Percentiles rank a stretch among this genome's conserved stretches.
Evolutionary conservation across 306 rosid genomes (phyloP).

Genomic region (Cicer pinnatifidum): DNA sequence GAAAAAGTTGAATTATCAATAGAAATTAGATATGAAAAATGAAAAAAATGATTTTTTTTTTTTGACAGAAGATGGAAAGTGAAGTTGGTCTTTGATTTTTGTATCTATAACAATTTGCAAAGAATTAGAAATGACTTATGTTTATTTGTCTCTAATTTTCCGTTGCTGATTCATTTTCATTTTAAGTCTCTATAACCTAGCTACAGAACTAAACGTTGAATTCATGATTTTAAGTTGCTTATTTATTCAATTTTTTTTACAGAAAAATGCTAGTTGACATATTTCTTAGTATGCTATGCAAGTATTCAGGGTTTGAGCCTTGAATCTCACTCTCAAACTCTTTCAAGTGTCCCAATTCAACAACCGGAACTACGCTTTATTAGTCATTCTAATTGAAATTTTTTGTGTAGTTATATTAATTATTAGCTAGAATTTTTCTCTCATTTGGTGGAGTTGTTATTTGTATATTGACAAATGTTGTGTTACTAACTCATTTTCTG

Average conservation of each 20-base stretch:
- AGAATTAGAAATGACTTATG: background rate
- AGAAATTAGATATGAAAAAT: background rate
- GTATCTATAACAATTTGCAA: background rate
- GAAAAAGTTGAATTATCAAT: background rate
- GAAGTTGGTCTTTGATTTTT: background rate
- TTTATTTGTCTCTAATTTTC: background rate
- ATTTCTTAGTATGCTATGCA: too few species aligned
- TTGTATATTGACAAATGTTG: background rate
- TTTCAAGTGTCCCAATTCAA: too few species aligned
- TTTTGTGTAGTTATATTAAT: background rate
- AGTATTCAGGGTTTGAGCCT: too few species aligned
- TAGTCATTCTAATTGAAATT: background rate
- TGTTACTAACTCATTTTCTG: constrained; percentile 38
- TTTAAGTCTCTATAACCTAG: background rate
- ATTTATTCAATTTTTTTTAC: too few species aligned
- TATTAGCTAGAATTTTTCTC: background rate
- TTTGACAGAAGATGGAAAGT: background rate
- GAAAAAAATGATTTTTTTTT: too few species aligned
- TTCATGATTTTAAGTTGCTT: background rate
- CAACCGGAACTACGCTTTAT: too few species aligned
- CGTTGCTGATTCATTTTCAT: background rate
- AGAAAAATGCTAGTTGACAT: too few species aligned
- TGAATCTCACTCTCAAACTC: too few species aligned
- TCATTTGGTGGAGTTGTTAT: constrained; percentile 12
- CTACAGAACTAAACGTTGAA: background rate